Evolutionary conservation across 495 filamentous ascomycete species (phyloP).

Genomic region (Margaritispora aquatica): DNA sequence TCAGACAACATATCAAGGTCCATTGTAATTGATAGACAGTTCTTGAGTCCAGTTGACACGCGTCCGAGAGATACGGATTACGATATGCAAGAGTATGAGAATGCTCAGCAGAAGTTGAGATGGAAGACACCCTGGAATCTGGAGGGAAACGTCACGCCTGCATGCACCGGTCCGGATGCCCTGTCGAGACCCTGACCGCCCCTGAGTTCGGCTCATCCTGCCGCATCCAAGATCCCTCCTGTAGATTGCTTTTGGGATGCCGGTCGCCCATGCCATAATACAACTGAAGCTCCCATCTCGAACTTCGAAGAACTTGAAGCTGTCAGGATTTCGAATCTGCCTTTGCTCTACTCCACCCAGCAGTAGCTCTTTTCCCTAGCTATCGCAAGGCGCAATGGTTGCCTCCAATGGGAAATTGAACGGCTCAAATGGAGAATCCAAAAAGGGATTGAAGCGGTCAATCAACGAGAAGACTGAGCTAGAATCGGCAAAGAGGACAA

Average conservation of each 20-base stretch:
- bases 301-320: too few species aligned
- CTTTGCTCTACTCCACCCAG: too few species aligned
- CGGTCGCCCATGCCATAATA: too few species aligned
- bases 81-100: neutral
- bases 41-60: neutral
- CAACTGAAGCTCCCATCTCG: too few species aligned
- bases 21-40: neutral
- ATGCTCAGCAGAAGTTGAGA: neutral
- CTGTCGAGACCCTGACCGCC: neutral
- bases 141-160: too few species aligned
- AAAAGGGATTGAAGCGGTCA: slow-evolving; percentile 4
- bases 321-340: too few species aligned
- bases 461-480: neutral
- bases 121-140: too few species aligned
- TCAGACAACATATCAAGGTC: slow-evolving; percentile 7
- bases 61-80: neutral
- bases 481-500: slow-evolving; percentile 27
- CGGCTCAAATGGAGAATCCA: slow-evolving; percentile 12
- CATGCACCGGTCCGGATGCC: too few species aligned
- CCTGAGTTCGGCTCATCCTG: neutral
- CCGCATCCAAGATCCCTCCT: neutral
- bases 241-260: neutral
- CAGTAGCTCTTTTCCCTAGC: too few species aligned
- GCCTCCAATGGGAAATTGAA: neutral
- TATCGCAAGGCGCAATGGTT: slow-evolving; percentile 4